A percentile compares a stretch with the other conserved stretches of the same genome.
Conservation (phyloP, 2,329 filamentous ascomycete genomes). For the Emericellopsis cladophorae region DNA sequence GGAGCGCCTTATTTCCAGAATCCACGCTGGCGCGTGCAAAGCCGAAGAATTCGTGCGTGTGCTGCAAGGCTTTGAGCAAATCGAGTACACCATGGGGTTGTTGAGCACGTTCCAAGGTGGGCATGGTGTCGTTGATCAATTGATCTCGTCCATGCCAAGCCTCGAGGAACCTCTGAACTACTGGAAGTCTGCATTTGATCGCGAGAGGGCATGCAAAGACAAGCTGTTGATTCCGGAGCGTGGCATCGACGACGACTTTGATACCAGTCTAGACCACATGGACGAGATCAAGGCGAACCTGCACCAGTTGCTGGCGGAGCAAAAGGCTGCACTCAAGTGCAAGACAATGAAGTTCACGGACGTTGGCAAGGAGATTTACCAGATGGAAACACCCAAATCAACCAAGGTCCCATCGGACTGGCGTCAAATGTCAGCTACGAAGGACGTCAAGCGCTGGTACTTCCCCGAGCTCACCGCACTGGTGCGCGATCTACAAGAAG, state of each 20-base stretch:
- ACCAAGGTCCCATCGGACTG: slow-evolving; percentile 79
- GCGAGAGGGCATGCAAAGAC: slow-evolving; percentile 61
- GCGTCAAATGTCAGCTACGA: slow-evolving; percentile 94
- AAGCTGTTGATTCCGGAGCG: slow-evolving; percentile 75
- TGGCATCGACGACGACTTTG: slow-evolving; percentile 86
- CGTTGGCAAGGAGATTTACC: slow-evolving; percentile 93
- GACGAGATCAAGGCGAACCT: slow-evolving; percentile 64
- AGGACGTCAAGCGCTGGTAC: slow-evolving; percentile 86
- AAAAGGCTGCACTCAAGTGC: slow-evolving; percentile 62
- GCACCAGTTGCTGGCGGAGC: slow-evolving; percentile 55
- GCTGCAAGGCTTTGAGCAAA: slow-evolving; percentile 93
- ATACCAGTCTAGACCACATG: slow-evolving; percentile 66
- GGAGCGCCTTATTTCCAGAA: slow-evolving; percentile 83
- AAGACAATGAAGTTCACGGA: slow-evolving; percentile 65
- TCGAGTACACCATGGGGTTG: slow-evolving; percentile 83
- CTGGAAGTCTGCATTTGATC: slow-evolving; percentile 90
- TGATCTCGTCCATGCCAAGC: slow-evolving; percentile 78
- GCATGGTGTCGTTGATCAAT: slow-evolving; percentile 70
- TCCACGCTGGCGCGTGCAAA: slow-evolving; percentile 84
- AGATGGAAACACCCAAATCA: slow-evolving; percentile 78
- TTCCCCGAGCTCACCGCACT: slow-evolving; percentile 70
- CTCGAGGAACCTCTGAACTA: slow-evolving; percentile 60
- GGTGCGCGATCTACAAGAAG: slow-evolving; percentile 81
- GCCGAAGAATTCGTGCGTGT: slow-evolving; percentile 88
- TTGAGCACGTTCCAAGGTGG: slow-evolving; percentile 63